Base-by-base conservation (phyloP, 2,329 filamentous ascomycete species). In the Penicillium sp. region DNA sequence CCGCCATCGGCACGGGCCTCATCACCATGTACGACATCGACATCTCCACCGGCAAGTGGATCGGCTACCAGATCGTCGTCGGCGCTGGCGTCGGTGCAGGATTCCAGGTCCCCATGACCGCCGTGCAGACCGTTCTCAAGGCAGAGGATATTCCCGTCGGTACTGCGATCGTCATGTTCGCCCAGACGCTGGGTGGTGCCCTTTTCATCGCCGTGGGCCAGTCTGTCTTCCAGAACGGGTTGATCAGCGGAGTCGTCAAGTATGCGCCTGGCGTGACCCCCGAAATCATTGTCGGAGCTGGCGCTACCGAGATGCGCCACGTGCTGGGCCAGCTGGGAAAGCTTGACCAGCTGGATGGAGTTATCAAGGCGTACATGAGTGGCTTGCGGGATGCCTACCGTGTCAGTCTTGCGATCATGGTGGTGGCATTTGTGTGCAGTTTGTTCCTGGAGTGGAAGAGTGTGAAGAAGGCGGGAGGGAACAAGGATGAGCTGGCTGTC, bases 131-230 rank as follows among this genome's bases (percentile, higher is more conserved):
- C 7, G 66, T 70, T 2, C 65, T 74, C 11, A 39, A 57, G 1
- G 53, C 63, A 0, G 54, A 58, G 1, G 71, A 74, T 25, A 63
- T 74, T 11, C 64, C 72, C 0, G 63, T 70, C 10, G 73, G 70
- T 14, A 67, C 69, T 15, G 66, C 69, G 0, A 47, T 67, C 1
- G 54, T 72, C 2, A 69, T 69, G 12, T 74, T 75, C 45, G 60
- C 64, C 25, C 70, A 73, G 50, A 69, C 67, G 15, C 64, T 75
- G 10, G 72, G 68, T 5, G 70, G 71, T 20, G 63, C 72, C 0
- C 53, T 76, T 11, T 73, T 72, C 53, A 63, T 75, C 35, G 68
- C 71, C 1, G 68, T 73, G 25, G 71, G 51, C 12, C 70, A 75
- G 39, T 72, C 69, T 2, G 55, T 75, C 1, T 73, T 75, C 58